Conservation (phyloP, 768 basidiomycete species). For the Strobilomyces dryophilus region DNA sequence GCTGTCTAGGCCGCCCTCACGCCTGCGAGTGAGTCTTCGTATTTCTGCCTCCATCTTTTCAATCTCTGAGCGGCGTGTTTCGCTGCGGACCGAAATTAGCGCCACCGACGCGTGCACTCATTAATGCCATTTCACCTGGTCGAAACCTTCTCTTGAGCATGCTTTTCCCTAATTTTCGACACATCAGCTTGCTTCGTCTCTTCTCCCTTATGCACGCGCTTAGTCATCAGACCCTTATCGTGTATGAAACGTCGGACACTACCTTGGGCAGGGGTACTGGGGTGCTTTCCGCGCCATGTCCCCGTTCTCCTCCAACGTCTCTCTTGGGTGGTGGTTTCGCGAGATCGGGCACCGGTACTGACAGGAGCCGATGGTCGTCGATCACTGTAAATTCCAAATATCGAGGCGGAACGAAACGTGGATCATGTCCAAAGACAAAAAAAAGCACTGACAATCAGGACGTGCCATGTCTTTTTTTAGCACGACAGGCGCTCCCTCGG, state of each 20-base stretch:
- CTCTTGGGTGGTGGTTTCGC: conserved; percentile 3
- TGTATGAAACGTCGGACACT: background rate
- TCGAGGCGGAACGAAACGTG: background rate
- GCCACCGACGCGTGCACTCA: no score
- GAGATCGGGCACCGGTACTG: conserved; percentile 9
- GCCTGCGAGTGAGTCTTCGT: conserved; percentile 64
- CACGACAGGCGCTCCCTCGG: conserved; percentile 45
- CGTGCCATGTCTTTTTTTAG: conserved; percentile 76
- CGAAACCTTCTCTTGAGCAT: conserved; percentile 66
- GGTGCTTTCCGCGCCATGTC: background rate
- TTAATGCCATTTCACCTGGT: conserved; percentile 41
- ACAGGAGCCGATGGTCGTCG: conserved; percentile 6
- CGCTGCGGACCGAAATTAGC: conserved; percentile 35
- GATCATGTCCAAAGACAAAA: background rate
- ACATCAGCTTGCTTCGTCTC: conserved; percentile 43
- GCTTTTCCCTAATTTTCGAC: conserved; percentile 68
- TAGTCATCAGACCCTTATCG: background rate
- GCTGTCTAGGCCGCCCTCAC: conserved; percentile 53
- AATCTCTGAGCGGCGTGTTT: conserved; percentile 69
- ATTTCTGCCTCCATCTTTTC: conserved; percentile 88
- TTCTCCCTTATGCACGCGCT: background rate
- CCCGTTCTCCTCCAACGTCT: conserved; percentile 1
- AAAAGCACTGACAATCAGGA: conserved; percentile 66
- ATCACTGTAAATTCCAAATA: conserved; percentile 21
- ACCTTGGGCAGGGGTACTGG: conserved; percentile 18